Conservation (phyloP, 768 basidiomycete species). For the Boletus pseudopeckii region DNA sequence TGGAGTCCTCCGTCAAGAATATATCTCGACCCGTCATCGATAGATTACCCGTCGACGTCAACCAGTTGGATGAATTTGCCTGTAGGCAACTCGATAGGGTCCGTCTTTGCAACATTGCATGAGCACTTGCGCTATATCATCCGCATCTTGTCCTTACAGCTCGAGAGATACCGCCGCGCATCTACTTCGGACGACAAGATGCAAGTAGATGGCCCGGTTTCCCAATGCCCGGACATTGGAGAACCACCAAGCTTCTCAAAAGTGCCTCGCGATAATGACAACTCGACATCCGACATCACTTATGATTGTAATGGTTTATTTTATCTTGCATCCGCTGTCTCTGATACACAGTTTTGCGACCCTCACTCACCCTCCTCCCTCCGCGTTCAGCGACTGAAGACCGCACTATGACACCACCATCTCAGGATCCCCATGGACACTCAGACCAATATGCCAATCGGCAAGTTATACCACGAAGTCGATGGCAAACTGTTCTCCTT, state of each 20-base stretch:
- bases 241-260: not conserved
- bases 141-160: slow-evolving; percentile 26
- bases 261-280: not conserved
- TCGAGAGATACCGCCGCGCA: slow-evolving; percentile 48
- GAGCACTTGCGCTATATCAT: not conserved
- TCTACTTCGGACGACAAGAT: slow-evolving; percentile 33
- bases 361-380: not conserved
- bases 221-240: not conserved
- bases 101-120: slow-evolving; percentile 20
- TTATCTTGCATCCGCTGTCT: slow-evolving; percentile 1
- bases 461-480: slow-evolving; percentile 67
- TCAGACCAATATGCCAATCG: slow-evolving; percentile 31
- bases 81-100: slow-evolving; percentile 85
- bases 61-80: slow-evolving; percentile 82
- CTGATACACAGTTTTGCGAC: not conserved
- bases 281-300: not conserved
- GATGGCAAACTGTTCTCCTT: slow-evolving; percentile 80
- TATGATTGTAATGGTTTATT: slow-evolving; percentile 5
- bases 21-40: slow-evolving; percentile 81
- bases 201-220: slow-evolving; percentile 19
- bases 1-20: slow-evolving; percentile 79
- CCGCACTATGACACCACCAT: slow-evolving; percentile 22
- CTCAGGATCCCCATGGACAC: slow-evolving; percentile 13
- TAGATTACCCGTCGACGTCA: slow-evolving; percentile 68
- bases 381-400: slow-evolving; percentile 8